Evolutionary conservation across 306 rosid species (phyloP), one percentile per base, ranked within the genome.

Genomic region (Vigna hirtella): DNA sequence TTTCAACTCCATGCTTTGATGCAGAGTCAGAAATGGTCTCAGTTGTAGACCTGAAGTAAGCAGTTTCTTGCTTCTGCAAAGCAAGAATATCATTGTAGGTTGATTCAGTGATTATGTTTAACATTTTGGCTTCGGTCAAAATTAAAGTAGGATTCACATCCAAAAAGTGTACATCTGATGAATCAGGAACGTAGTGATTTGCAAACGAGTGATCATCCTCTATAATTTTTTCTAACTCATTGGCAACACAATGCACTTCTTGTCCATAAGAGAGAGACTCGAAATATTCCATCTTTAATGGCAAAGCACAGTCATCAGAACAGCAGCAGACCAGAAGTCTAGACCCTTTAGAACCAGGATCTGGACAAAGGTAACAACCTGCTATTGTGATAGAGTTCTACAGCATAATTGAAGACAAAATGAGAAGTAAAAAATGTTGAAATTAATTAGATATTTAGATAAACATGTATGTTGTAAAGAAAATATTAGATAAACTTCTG

Each of bases 361-460:
- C 91, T 5, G 98, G 99, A 83, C 94, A 91, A 70, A 95, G 92
- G 89, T 91, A 95, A 82, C 99, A 95, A 47, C 97, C 99, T 52
- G 91, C 99, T 6, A 86, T 96, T 15, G 96, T 95, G 51, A 93
- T 78, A 72, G 97, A 95, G 34, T 87, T 93, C 99, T 95, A 58
- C 77, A 81, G n/a, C 56, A 70, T 24, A 59, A 78, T 55, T 63
- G 32, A 16, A 72, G 43, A 62, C 47, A 72, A 76, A 38, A 14
- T 6, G 30, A 79, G 12, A 28, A 22, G 61, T 43, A 30, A 70
- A 66, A 40, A 74, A 78, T 16, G 7, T 42, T 51, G 3, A 69
- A 81, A 72, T 72, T 22, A 28, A 58, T 52, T 43, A 79, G 50
- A 66, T 71, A 65, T 32, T 56, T 49, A 36, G 40, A 64, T 18